phyloP scores from a whole-genome alignment of 805 yeast genomes.

The Monosporozyma solicola region DNA sequence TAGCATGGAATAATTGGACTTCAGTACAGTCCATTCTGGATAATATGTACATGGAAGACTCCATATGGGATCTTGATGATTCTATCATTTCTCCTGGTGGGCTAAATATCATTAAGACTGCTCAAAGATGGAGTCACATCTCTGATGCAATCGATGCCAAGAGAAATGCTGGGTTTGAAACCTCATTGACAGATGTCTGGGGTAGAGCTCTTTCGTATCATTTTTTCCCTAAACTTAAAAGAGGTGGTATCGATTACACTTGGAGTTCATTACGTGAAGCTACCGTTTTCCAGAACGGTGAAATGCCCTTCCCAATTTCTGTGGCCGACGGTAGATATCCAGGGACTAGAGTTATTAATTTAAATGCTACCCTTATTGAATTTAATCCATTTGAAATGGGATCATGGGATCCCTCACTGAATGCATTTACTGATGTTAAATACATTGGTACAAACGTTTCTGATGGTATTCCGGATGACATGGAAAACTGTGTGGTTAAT shows the following conservation, averaged over 20 bases:
- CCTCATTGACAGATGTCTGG: conserved; percentile 70
- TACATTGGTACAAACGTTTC: conserved; percentile 61
- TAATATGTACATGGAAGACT: conserved; percentile 27
- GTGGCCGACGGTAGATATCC: conserved; percentile 64
- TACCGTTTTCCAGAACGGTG: conserved; percentile 49
- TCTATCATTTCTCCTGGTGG: conserved; percentile 60
- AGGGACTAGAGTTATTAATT: conserved; percentile 43
- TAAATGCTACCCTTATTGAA: conserved; percentile 63
- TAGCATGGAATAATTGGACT: conserved; percentile 65
- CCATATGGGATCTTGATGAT: conserved; percentile 64
- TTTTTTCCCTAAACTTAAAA: conserved; percentile 51
- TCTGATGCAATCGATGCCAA: conserved; percentile 44
- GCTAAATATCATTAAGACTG: conserved; percentile 42
- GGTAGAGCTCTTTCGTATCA: conserved; percentile 67
- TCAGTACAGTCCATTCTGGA: conserved; percentile 52
- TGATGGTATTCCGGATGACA: conserved; percentile 45
- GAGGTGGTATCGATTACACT: conserved; percentile 56
- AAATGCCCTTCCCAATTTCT: conserved; percentile 66
- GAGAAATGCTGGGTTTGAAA: conserved; percentile 53
- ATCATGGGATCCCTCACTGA: conserved; percentile 74
- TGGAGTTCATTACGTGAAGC: conserved; percentile 50
- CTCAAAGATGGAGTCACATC: conserved; percentile 45
- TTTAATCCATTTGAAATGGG: conserved; percentile 68
- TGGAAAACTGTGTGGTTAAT: conserved; percentile 50
- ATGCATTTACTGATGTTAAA: conserved; percentile 54